Base-by-base conservation (phyloP, 371 early-diverging fungal genomes). In the Mucor plumbeus region DNA sequence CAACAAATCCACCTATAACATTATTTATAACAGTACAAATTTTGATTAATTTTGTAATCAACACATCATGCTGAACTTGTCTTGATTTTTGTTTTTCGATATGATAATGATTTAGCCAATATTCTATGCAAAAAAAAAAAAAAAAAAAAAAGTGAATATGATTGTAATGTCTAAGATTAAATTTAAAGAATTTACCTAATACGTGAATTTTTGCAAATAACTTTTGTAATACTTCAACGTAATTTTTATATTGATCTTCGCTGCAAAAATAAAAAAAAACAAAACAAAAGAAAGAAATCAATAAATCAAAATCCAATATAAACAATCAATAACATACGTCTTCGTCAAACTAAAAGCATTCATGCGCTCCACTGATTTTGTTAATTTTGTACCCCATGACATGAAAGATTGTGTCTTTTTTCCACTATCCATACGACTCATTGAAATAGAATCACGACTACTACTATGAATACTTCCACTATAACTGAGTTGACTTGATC, bases 331-430 rank as follows among this genome's bases (percentile, higher is more conserved):
- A 36, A 36, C 67, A 58, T 73, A 80, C 80, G 73, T 65, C 72
- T 80, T 80, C n/a, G 75, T 77, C 47, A 80, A 67, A 64, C 79
- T 76, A 62, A 84, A 84, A 0, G 83, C 83, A 73, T 84, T 84
- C 79, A 84, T 84, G 5, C 80, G 72, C 59, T 84, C 84, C 7
- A 84, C 84, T 33, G 84, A 84, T 68, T 84, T 84, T 39, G 74
- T 68, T 26, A 84, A 40, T 62, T 84, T 84, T 44, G 69, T 73
- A 6, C 84, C 80, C 84, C 84, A 84, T 3, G 84, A 76, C 68
- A 81, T 78, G 55, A 81, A 74, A 1, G 73, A 69, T 44, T 74
- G 71, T 1, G 67, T 41, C 44, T 73, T 73, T 56, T 68, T 73
- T 3, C 39, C 48, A n/a, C 34, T 63, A 14, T 72, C 69, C 2